Conservation (phyloP, 2,329 filamentous ascomycete species). For the Aspergillus bombycis region DNA sequence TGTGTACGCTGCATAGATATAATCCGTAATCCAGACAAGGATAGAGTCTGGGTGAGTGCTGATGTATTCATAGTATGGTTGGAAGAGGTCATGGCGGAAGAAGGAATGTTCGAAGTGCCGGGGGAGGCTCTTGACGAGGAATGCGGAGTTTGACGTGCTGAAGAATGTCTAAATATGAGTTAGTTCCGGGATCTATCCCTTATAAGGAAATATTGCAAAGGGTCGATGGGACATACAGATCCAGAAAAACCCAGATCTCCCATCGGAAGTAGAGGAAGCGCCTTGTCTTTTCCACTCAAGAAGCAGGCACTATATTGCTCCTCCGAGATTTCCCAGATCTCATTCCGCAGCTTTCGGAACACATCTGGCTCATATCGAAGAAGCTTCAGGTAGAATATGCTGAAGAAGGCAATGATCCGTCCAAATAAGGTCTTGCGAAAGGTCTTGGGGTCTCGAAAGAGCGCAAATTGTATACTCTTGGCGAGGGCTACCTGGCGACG, state of each 20-base stretch:
- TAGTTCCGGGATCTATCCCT: background rate
- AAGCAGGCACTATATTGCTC: conserved; percentile 60
- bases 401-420: conserved; percentile 58
- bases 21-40: conserved; percentile 72
- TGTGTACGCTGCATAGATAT: conserved; percentile 59
- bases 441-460: conserved; percentile 32
- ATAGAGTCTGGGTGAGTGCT: conserved; percentile 61
- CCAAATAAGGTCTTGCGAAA: conserved; percentile 41
- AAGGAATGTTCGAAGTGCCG: conserved; percentile 71
- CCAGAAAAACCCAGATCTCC: conserved; percentile 75
- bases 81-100: conserved; percentile 68
- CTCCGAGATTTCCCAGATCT: conserved; percentile 58
- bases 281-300: conserved; percentile 41
- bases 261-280: conserved; percentile 55
- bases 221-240: conserved; percentile 49
- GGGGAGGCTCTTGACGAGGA: conserved; percentile 72
- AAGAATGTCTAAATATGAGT: conserved; percentile 63
- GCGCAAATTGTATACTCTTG: conserved; percentile 35
- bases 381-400: conserved; percentile 54
- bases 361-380: conserved; percentile 50
- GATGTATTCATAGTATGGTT: conserved; percentile 69
- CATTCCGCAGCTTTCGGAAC: conserved; percentile 56
- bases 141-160: conserved; percentile 66
- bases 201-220: background rate
- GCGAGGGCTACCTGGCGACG: conserved; percentile 29